A percentile compares a stretch with the other conserved stretches of the same genome.
Conservation (phyloP, 768 basidiomycete genomes). For the Collybia mongolica region DNA sequence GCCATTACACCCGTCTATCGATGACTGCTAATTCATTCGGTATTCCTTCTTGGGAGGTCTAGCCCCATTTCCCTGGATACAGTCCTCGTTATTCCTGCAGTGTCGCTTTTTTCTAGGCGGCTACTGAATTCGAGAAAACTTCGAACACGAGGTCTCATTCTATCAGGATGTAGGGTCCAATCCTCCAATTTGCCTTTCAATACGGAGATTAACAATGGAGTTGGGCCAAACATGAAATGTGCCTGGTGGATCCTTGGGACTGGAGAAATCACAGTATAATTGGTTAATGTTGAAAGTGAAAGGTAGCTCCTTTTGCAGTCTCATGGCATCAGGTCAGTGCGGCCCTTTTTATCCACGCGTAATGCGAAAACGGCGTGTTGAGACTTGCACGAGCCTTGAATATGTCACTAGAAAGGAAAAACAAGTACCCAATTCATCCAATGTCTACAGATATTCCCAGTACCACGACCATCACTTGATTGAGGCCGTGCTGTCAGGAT, state of each 20-base stretch:
- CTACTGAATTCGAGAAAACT: not conserved
- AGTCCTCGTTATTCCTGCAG: too few relatives aligned
- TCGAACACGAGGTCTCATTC: slow-evolving; percentile 4
- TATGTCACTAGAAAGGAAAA: not conserved
- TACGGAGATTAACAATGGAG: slow-evolving; percentile 13
- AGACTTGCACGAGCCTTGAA: slow-evolving; percentile 5
- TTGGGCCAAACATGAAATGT: not conserved
- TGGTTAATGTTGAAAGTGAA: not conserved
- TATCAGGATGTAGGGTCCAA: not conserved
- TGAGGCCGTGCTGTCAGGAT: not conserved
- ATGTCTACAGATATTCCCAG: too few relatives aligned
- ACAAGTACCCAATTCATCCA: slow-evolving; percentile 4
- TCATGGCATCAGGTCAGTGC: not conserved
- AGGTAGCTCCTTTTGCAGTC: slow-evolving; percentile 1
- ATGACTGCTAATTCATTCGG: too few relatives aligned
- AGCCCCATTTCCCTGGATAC: too few relatives aligned
- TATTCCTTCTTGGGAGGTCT: too few relatives aligned
- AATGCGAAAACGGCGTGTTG: slow-evolving; percentile 11
- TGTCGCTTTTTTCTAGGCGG: not conserved
- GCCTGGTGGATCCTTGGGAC: slow-evolving; percentile 4
- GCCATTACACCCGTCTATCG: too few relatives aligned
- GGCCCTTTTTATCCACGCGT: not conserved
- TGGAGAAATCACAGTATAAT: not conserved
- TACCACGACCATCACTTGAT: not conserved
- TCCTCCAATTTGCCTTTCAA: slow-evolving; percentile 6